Percentiles rank a stretch among this genome's conserved stretches.
phyloP scores from a whole-genome alignment of 2,329 filamentous ascomycete species.

The Cladosporium sp. region DNA sequence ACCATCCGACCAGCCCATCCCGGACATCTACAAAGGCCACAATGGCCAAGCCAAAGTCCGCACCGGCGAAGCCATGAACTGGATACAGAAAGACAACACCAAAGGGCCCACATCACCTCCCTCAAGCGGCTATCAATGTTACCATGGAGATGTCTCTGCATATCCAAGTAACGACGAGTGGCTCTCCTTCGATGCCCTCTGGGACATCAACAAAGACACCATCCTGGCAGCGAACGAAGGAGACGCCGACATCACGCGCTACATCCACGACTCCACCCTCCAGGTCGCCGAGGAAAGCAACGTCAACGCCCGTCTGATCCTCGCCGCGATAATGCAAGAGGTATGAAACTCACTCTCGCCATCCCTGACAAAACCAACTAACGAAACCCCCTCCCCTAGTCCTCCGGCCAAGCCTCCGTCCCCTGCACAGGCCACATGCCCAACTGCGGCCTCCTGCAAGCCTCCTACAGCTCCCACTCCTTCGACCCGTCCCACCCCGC shows the following conservation, averaged over 20 bases:
- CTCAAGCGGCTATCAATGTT: slow-evolving; percentile 16
- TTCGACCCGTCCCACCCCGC: slow-evolving; percentile 14
- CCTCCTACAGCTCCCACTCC: slow-evolving; percentile 10
- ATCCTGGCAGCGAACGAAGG: slow-evolving; percentile 20
- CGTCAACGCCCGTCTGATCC: slow-evolving; percentile 20
- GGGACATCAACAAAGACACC: slow-evolving; percentile 20
- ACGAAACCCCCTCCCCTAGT: slow-evolving; percentile 4
- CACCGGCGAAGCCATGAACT: not conserved
- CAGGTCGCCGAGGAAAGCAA: slow-evolving; percentile 13
- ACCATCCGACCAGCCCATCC: not conserved
- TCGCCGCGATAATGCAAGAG: slow-evolving; percentile 22
- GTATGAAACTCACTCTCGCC: slow-evolving; percentile 10
- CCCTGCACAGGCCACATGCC: slow-evolving; percentile 15
- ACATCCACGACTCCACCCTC: slow-evolving; percentile 17
- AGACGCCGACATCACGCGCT: slow-evolving; percentile 20
- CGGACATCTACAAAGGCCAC: not conserved
- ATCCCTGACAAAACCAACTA: not conserved
- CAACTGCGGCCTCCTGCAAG: slow-evolving; percentile 22
- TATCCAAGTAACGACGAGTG: slow-evolving; percentile 11
- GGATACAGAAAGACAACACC: not conserved
- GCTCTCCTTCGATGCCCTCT: slow-evolving; percentile 19
- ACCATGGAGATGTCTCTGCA: slow-evolving; percentile 4
- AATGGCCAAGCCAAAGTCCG: not conserved
- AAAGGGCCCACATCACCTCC: not conserved
- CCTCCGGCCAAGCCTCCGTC: slow-evolving; percentile 15